phyloP scores from a whole-genome alignment of 2,329 filamentous ascomycete genomes.

The Periconia digitata region DNA sequence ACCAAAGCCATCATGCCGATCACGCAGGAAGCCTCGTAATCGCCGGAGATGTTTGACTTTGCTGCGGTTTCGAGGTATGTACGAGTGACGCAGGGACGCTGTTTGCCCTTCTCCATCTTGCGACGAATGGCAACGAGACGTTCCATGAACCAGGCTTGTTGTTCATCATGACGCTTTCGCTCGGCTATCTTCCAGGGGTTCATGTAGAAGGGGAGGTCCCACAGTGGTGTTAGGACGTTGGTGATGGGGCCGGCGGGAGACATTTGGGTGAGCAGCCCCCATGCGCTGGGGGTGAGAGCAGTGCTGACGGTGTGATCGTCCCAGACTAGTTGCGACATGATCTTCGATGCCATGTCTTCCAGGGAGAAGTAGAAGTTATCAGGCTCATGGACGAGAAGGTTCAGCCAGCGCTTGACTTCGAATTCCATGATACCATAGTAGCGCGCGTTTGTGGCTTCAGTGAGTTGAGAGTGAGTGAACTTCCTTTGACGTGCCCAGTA shows the following conservation, averaged over 20 bases:
- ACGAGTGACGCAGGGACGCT: conserved; percentile 35
- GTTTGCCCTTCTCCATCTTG: conserved; percentile 35
- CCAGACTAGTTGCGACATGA: conserved; percentile 59
- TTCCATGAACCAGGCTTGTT: conserved; percentile 57
- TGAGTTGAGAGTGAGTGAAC: conserved; percentile 56
- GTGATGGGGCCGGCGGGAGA: conserved; percentile 60
- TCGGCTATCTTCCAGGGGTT: conserved; percentile 60
- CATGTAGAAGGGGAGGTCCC: conserved; percentile 53
- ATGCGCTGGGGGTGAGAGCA: conserved; percentile 54
- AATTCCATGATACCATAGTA: conserved; percentile 55
- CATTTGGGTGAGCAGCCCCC: conserved; percentile 61
- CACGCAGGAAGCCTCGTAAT: conserved; percentile 43
- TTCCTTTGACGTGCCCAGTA: conserved; percentile 59
- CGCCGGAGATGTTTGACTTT: conserved; percentile 43
- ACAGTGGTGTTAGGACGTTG: conserved; percentile 58
- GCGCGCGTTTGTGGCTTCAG: conserved; percentile 47
- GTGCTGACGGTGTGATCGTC: conserved; percentile 54
- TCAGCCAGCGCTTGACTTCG: conserved; percentile 58
- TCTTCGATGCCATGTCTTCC: conserved; percentile 61
- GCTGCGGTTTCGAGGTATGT: conserved; percentile 40
- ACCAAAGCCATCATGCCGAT: conserved; percentile 44
- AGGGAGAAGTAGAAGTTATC: conserved; percentile 55
- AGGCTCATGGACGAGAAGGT: conserved; percentile 51
- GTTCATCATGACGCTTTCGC: conserved; percentile 55
- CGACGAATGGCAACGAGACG: conserved; percentile 43